Evolutionary conservation across 2,329 filamentous ascomycete species (phyloP).

Genomic region (Fusarium protoensiforme): DNA sequence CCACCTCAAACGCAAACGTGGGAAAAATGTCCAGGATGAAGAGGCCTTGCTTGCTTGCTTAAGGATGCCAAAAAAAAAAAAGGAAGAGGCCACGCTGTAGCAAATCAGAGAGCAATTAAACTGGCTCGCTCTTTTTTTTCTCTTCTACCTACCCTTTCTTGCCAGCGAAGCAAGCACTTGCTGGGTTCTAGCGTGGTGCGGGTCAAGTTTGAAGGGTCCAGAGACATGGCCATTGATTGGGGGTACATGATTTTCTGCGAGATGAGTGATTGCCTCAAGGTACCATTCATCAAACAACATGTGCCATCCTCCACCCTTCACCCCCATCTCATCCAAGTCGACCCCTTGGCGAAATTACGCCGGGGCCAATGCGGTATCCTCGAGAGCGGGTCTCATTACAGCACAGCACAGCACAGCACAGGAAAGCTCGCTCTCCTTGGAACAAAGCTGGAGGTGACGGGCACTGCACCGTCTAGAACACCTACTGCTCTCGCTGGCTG

Average conservation of each 20-base stretch:
- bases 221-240: not conserved
- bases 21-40: not conserved
- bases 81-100: conserved; percentile 3
- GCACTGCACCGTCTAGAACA: no score
- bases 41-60: not conserved
- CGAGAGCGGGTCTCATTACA: conserved; percentile 43
- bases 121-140: not conserved
- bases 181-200: conserved; percentile 17
- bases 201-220: conserved; percentile 14
- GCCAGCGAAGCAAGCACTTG: conserved; percentile 35
- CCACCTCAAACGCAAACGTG: not conserved
- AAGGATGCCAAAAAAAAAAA: not conserved
- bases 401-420: no score
- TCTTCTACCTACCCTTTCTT: not conserved
- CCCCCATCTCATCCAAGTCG: conserved; percentile 16
- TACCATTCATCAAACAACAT: conserved; percentile 1
- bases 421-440: not conserved
- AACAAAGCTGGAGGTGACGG: not conserved
- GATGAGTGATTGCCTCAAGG: not conserved
- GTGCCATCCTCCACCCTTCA: conserved; percentile 11
- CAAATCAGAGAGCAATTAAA: conserved; percentile 4
- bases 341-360: conserved; percentile 43
- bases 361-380: conserved; percentile 40
- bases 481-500: not conserved
- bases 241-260: not conserved